These are phyloP conservation scores for Podaxis sp. DNA, from an alignment of 768 basidiomycete species.

Conservation along the genomic window DNA sequence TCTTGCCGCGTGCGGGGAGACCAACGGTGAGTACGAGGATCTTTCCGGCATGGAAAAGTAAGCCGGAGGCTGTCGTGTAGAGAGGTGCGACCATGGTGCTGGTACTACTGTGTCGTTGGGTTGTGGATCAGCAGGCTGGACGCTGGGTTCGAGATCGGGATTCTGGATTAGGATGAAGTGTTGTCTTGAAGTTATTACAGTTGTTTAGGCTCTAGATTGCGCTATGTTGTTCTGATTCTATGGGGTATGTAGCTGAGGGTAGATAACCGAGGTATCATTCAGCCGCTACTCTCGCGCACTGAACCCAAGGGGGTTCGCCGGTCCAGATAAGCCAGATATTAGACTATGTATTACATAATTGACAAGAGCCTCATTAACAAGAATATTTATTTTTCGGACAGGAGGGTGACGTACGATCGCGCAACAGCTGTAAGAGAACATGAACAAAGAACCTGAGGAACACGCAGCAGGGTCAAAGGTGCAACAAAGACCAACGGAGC, in stretches of 20 bases:
- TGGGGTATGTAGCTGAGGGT: neutral
- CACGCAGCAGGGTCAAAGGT: neutral
- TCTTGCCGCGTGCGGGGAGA: conserved; percentile 92
- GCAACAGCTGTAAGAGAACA: conserved; percentile 1
- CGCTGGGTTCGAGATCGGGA: neutral
- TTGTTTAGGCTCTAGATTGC: neutral
- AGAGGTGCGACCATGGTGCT: conserved; percentile 86
- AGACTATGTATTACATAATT: conserved; percentile 6
- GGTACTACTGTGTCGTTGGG: neutral
- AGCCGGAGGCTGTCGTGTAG: conserved; percentile 86
- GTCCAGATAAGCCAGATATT: too few relatives aligned
- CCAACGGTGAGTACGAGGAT: conserved; percentile 92
- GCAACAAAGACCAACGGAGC: neutral
- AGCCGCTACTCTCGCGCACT: neutral
- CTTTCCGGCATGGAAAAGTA: conserved; percentile 91
- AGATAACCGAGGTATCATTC: neutral
- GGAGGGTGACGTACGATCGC: conserved; percentile 1
- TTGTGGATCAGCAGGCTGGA: neutral
- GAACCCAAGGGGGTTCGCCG: too few relatives aligned
- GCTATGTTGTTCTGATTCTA: neutral
- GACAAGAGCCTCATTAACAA: neutral
- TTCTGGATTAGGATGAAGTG: neutral
- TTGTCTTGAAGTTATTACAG: neutral
- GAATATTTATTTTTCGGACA: neutral
- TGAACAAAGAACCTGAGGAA: neutral